These are phyloP conservation scores for Endoconidiophora laricicola DNA, from an alignment of 2,329 filamentous ascomycete genomes.

Conservation along the genomic window DNA sequence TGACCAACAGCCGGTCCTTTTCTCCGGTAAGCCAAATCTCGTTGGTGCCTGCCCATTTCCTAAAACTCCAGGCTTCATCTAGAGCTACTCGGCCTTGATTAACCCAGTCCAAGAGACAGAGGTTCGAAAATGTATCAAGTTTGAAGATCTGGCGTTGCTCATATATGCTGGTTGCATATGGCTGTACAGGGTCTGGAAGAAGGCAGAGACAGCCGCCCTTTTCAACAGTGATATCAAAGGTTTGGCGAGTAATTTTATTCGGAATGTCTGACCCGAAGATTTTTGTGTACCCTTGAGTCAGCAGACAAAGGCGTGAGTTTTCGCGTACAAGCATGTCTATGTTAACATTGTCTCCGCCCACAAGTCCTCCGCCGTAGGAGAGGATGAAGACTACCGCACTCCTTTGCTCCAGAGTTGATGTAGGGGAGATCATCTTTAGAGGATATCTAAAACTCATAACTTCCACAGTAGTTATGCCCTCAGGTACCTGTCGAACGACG, in stretches of 20 bases:
- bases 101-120: constrained; percentile 89
- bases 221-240: constrained; percentile 33
- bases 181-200: constrained; percentile 84
- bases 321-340: constrained; percentile 50
- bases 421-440: constrained; percentile 77
- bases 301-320: constrained; percentile 48
- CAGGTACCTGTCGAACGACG: constrained; percentile 54
- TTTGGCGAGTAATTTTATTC: constrained; percentile 41
- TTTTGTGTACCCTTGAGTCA: constrained; percentile 76
- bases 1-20: constrained; percentile 46
- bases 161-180: constrained; percentile 71
- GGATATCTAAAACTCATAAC: constrained; percentile 82
- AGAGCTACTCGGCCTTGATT: constrained; percentile 70
- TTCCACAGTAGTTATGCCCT: constrained; percentile 52
- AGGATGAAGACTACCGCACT: constrained; percentile 75
- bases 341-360: constrained; percentile 69
- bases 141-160: constrained; percentile 69
- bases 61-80: constrained; percentile 78
- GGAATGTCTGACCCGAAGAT: constrained; percentile 64
- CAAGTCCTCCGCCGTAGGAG: constrained; percentile 85
- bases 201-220: constrained; percentile 41
- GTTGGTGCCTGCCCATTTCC: constrained; percentile 66
- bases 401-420: constrained; percentile 43
- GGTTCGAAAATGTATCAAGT: constrained; percentile 36
- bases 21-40: constrained; percentile 52